Evolutionary conservation across 1,284 basidiomycete species (phyloP).

Genomic region (Xerocomus amazonicus): DNA sequence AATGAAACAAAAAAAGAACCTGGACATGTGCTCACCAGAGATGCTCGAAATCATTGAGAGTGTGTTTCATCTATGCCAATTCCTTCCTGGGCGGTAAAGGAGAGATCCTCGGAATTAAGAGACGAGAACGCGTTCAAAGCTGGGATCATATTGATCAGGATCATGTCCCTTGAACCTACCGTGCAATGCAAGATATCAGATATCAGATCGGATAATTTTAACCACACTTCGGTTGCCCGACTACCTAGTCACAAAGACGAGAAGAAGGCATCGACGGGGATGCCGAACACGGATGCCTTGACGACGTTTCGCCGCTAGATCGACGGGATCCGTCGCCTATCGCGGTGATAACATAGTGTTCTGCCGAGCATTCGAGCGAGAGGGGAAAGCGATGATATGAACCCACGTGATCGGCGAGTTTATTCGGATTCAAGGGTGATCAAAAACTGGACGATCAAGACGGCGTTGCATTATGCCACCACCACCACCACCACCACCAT

Average conservation of each 20-base stretch:
- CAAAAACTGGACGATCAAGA: no score
- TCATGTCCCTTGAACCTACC: not conserved
- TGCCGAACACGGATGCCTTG: no score
- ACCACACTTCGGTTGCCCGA: no score
- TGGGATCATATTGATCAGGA: not conserved
- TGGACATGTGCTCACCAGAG: not conserved
- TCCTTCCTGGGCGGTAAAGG: not conserved
- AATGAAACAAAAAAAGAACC: not conserved
- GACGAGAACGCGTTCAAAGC: not conserved
- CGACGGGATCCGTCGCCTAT: no score
- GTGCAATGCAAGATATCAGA: not conserved
- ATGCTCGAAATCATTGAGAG: not conserved
- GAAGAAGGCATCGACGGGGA: not conserved
- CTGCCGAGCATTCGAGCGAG: not conserved
- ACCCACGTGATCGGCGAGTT: not conserved
- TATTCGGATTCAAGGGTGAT: not conserved
- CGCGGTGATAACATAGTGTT: not conserved
- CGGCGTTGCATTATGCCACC: conserved; percentile 1
- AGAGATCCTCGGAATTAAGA: not conserved
- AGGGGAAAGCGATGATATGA: not conserved
- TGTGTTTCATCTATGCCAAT: not conserved
- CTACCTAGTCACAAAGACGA: no score
- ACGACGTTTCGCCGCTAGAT: no score
- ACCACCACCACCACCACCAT: conserved; percentile 7
- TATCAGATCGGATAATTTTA: not conserved